Base-by-base conservation (phyloP, 2,329 filamentous ascomycete species). In the Dactylonectria macrodidyma region DNA sequence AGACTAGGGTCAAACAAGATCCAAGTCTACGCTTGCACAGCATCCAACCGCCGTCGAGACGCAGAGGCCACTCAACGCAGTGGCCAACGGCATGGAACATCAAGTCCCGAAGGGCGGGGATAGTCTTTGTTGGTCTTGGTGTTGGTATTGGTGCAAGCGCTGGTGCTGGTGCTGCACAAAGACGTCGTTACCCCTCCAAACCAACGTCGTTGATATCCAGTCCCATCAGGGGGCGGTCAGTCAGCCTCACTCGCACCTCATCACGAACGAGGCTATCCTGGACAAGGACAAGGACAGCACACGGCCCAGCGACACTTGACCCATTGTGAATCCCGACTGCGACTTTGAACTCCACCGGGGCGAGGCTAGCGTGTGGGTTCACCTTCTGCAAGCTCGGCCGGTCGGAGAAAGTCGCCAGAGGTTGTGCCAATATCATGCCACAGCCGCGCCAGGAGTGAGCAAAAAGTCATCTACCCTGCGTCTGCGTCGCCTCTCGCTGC, bases 201-300 rank as follows among this genome's bases (percentile, higher is more conserved):
- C 47, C 58, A 58, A 67, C 59, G 67, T 65, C 67, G 72, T 75
- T 60, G 61, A 65, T 61, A 67, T 74, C 72, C 68, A 68, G 67
- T 73, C 64, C 69, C 47, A 54, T 63, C 50, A 59, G 65, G 12
- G 12, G 52, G 75, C 75, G 75, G 75, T 77, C 75, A 77, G 73
- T 71, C 75, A 77, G 75, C 75, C 75, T 77, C 73, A 70, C 75
- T 75, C 70, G 60, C 57, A 44, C 46, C 65, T 61, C 34, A 54
- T 51, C 68, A 50, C 65, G 69, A 70, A 72, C 73, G 73, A 76
- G 75, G 75, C 71, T 75, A 76, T 76, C 75, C 74, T 68, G 73
- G 70, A 67, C 68, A 64, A 24, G 30, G 52, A 33, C 36, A 30
- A 50, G 73, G 48, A 63, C 59, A 59, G 47, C 38, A 41, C 19